Evolutionary conservation across 495 filamentous ascomycete species (phyloP).

Genomic region (Penicillium flavigenum): DNA sequence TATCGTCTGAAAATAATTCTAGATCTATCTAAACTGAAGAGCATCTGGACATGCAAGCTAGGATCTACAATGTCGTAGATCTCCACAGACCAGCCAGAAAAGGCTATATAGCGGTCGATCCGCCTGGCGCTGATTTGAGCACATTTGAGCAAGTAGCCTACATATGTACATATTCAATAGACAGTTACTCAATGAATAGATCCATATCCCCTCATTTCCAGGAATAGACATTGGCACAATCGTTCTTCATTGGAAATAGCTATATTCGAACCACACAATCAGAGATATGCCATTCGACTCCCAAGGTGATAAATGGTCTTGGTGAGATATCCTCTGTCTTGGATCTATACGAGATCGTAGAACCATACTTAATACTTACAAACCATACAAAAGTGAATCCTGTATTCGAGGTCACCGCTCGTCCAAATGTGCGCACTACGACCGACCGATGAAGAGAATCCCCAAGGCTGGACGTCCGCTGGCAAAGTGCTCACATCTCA

Average conservation of each 20-base stretch:
- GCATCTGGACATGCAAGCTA: too few species aligned
- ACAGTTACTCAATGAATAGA: background rate
- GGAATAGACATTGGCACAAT: background rate
- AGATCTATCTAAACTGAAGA: background rate
- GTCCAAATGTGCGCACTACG: slow-evolving; percentile 7
- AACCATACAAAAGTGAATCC: background rate
- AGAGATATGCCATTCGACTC: slow-evolving; percentile 6
- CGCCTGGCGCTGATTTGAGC: background rate
- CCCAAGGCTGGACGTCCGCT: slow-evolving; percentile 3
- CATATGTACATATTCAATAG: background rate
- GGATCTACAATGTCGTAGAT: background rate
- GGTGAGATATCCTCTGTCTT: background rate
- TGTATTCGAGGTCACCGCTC: slow-evolving; percentile 10
- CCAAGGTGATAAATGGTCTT: slow-evolving; percentile 7
- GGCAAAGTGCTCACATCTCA: background rate
- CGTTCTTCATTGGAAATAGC: background rate
- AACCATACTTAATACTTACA: background rate
- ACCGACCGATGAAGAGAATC: slow-evolving; percentile 8
- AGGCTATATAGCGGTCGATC: background rate
- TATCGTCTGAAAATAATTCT: background rate
- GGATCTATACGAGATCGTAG: background rate
- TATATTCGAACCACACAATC: background rate
- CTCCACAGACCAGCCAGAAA: background rate
- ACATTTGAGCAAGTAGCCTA: slow-evolving; percentile 1
- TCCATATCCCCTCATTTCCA: background rate